phyloP scores from a whole-genome alignment of 148 eudicot species.

The Euryodendron excelsum region DNA sequence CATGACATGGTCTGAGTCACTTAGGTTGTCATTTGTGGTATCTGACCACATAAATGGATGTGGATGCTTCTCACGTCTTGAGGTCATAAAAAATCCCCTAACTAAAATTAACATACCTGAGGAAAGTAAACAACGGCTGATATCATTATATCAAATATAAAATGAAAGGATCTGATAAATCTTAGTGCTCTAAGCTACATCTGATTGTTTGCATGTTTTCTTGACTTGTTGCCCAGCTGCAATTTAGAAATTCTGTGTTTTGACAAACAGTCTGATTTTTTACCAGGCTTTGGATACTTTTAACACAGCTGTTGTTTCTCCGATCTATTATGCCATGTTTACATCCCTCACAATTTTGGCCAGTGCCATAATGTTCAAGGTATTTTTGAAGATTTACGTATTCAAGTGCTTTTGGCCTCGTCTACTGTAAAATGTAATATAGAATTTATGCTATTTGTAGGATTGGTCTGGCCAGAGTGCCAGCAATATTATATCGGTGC shows the following conservation, averaged over 20 bases:
- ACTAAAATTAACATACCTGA: background rate
- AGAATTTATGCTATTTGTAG: slow-evolving; percentile 26
- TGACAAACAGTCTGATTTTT: slow-evolving; percentile 1
- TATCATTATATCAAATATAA: too few relatives aligned
- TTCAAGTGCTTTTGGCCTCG: background rate
- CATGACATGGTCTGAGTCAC: background rate
- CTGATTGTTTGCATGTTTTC: background rate
- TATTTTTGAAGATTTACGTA: slow-evolving; percentile 10
- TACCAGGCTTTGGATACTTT: slow-evolving; percentile 66
- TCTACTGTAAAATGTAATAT: background rate
- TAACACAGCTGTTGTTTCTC: slow-evolving; percentile 64
- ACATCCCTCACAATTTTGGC: slow-evolving; percentile 68
- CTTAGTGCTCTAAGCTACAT: background rate
- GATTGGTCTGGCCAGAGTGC: slow-evolving; percentile 75
- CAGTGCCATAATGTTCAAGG: slow-evolving; percentile 73
- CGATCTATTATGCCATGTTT: slow-evolving; percentile 71
- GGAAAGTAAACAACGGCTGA: too few relatives aligned
- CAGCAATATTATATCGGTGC: slow-evolving; percentile 55
- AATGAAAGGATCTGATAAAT: background rate
- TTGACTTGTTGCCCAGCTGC: background rate
- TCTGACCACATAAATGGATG: background rate
- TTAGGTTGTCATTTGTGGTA: background rate
- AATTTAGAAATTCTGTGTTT: background rate
- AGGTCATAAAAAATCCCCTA: background rate
- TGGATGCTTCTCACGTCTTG: background rate